Evolutionary conservation across 225 moss, liverwort and hornwort species (phyloP).

Genomic region (Ulota crispa): DNA sequence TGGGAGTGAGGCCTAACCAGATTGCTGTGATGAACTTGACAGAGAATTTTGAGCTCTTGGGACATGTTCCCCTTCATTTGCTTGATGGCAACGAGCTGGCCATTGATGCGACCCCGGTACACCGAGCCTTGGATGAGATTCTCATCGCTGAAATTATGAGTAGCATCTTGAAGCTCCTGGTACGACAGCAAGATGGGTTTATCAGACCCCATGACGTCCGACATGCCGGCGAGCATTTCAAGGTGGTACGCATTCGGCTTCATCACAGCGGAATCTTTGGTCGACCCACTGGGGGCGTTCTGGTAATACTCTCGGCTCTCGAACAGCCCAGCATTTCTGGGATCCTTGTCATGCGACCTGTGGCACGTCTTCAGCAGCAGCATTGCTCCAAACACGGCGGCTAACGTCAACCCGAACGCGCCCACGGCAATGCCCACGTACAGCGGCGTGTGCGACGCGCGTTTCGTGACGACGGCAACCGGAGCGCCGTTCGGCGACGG

Average conservation of each 20-base stretch:
- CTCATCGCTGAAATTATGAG: conserved; percentile 59
- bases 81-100: conserved; percentile 79
- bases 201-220: conserved; percentile 74
- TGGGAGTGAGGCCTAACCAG: conserved; percentile 24
- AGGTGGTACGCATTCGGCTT: conserved; percentile 32
- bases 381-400: conserved; percentile 24
- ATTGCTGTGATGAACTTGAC: conserved; percentile 93
- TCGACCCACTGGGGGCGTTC: conserved; percentile 16
- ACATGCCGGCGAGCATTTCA: conserved; percentile 71
- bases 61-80: conserved; percentile 94
- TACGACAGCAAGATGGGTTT: conserved; percentile 66
- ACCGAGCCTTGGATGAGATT: conserved; percentile 80
- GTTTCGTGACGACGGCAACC: conserved; percentile 3
- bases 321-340: conserved; percentile 11
- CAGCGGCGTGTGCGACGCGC: conserved; percentile 37
- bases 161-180: conserved; percentile 73
- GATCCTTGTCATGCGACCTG: not conserved
- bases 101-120: conserved; percentile 59
- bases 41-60: conserved; percentile 88
- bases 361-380: conserved; percentile 17
- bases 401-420: conserved; percentile 54
- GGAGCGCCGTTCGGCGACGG: not conserved
- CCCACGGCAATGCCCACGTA: conserved; percentile 71
- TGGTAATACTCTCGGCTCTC: conserved; percentile 22
- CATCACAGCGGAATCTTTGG: not conserved